Conservation (phyloP, 225 moss, liverwort and hornwort species). For the Antitrichia curtipendula region DNA sequence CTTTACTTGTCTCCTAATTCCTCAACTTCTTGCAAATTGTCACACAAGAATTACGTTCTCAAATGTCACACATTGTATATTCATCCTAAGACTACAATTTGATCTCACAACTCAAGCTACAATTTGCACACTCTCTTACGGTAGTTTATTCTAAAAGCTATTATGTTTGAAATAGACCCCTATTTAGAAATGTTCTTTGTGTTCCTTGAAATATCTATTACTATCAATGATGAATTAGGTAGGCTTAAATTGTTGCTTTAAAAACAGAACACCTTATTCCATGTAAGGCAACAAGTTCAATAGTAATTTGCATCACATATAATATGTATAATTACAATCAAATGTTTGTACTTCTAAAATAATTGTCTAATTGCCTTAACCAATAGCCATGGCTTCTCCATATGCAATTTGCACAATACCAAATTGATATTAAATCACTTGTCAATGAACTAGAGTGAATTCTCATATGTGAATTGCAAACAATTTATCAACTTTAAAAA, state of each 20-base stretch:
- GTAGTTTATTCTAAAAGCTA: too few relatives aligned
- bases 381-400: too few relatives aligned
- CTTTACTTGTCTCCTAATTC: background rate
- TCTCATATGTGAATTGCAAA: background rate
- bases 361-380: background rate
- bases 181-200: too few relatives aligned
- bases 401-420: fast-evolving
- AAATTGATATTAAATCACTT: background rate
- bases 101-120: fast-evolving
- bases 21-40: background rate
- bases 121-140: background rate
- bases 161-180: too few relatives aligned
- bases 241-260: too few relatives aligned
- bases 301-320: background rate
- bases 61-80: background rate
- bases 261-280: too few relatives aligned
- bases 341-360: background rate
- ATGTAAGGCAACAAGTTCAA: background rate
- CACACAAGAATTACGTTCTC: background rate
- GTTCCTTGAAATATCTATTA: too few relatives aligned
- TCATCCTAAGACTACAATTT: background rate
- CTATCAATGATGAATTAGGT: too few relatives aligned
- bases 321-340: background rate
- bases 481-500: too few relatives aligned
- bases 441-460: background rate